Base-by-base conservation (phyloP, 805 yeast species). In the Geotrichum ghanense region DNA sequence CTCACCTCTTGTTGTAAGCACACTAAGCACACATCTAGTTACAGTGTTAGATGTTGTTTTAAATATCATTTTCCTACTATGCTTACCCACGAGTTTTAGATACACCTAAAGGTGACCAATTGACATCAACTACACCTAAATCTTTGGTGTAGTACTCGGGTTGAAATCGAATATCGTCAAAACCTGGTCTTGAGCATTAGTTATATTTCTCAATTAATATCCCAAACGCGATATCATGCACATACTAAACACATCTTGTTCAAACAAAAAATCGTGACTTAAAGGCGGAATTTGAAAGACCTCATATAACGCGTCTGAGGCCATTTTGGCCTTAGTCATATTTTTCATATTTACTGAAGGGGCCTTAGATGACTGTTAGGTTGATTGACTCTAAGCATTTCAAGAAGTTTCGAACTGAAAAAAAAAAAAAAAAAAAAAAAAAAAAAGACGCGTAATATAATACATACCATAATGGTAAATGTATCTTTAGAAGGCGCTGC, bases 391-490 rank as follows among this genome's bases (percentile, higher is more conserved):
- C 10, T 31, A 24, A n/a, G n/a, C n/a, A n/a, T n/a, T n/a, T n/a
- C n/a, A n/a, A n/a, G n/a, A n/a, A n/a, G n/a, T n/a, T n/a, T n/a
- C n/a, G n/a, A n/a, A n/a, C n/a, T n/a, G n/a, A n/a, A n/a, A n/a
- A n/a, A n/a, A n/a, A n/a, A n/a, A n/a, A n/a, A n/a, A n/a, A n/a
- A n/a, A n/a, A n/a, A n/a, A n/a, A n/a, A n/a, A n/a, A n/a, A n/a
- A n/a, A n/a, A n/a, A n/a, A 5, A 16, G 14, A 31, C 37, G 37
- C 37, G 37, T 39, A 23, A 14, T 25, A 26, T n/a, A n/a, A 20
- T 19, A 44, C 54, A n/a, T 41, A 51, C 55, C 21, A 53, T 26
- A 25, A 53, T 46, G 3, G 51, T 44, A 4, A 49, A 46, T 10
- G 40, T 41, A 2, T 45, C 42, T 3, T 51, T 52, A 2, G 51